These are phyloP conservation scores for Sordariomycetes sp. DNA, from an alignment of 2,329 filamentous ascomycete species.

Conservation along the genomic window DNA sequence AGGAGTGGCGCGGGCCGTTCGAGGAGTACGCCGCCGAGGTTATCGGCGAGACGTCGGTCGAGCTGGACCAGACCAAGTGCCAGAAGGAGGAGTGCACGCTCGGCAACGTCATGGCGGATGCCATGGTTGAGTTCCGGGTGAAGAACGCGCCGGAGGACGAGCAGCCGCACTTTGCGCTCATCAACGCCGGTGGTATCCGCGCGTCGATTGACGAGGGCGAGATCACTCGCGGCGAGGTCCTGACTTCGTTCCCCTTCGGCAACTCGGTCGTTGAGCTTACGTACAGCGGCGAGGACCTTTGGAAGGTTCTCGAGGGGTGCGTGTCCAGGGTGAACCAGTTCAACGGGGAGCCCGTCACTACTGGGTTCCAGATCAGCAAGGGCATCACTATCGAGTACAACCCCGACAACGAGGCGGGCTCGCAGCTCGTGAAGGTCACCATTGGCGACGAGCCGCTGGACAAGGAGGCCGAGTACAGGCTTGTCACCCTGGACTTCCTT, in stretches of 20 bases:
- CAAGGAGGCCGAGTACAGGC: constrained; percentile 29
- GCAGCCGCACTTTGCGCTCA: constrained; percentile 39
- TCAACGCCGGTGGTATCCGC: constrained; percentile 52
- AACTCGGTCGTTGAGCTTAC: constrained; percentile 48
- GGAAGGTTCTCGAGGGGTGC: constrained; percentile 44
- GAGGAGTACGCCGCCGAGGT: constrained; percentile 43
- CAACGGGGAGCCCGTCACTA: constrained; percentile 37
- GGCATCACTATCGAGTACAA: constrained; percentile 45
- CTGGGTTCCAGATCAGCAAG: constrained; percentile 46
- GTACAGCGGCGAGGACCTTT: constrained; percentile 38
- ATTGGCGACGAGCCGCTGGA: constrained; percentile 33
- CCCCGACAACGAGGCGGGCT: constrained; percentile 31
- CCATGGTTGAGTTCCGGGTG: constrained; percentile 46
- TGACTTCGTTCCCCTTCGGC: constrained; percentile 53
- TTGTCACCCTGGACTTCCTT: constrained; percentile 51
- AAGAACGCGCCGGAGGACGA: constrained; percentile 28
- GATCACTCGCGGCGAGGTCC: constrained; percentile 49
- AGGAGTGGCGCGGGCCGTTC: constrained; percentile 46
- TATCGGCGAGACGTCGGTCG: constrained; percentile 38
- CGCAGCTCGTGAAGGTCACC: constrained; percentile 36
- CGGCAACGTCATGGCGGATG: constrained; percentile 41
- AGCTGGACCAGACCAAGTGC: constrained; percentile 46
- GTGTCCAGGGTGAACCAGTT: constrained; percentile 39
- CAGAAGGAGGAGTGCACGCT: constrained; percentile 43
- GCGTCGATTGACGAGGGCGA: constrained; percentile 47